phyloP scores from a whole-genome alignment of 768 basidiomycete genomes.

The Russula ochroleuca region DNA sequence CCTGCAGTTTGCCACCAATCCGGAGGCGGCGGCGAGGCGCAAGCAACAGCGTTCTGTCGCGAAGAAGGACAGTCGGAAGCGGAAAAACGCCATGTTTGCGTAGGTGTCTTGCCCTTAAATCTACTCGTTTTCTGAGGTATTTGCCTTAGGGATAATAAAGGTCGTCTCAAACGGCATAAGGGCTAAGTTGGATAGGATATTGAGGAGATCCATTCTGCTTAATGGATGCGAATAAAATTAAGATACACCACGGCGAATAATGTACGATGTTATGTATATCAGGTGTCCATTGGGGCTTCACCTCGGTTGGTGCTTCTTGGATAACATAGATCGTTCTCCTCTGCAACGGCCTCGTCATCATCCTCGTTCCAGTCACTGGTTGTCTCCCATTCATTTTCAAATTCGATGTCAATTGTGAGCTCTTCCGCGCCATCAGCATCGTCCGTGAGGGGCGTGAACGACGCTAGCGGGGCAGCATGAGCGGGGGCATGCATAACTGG shows the following conservation, averaged over 20 bases:
- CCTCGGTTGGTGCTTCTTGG: slow-evolving; percentile 38
- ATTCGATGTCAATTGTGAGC: slow-evolving; percentile 70
- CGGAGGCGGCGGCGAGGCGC: slow-evolving; percentile 69
- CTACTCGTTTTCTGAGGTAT: slow-evolving; percentile 12
- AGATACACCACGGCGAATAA: slow-evolving; percentile 17
- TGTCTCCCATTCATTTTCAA: slow-evolving; percentile 87
- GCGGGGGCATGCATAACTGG: slow-evolving; percentile 53
- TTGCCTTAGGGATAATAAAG: slow-evolving; percentile 44
- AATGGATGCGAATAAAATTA: slow-evolving; percentile 21
- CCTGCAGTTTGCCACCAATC: slow-evolving; percentile 62
- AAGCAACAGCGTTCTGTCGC: slow-evolving; percentile 64
- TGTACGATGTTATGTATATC: slow-evolving; percentile 25
- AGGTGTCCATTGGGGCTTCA: slow-evolving; percentile 43
- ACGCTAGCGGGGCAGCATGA: slow-evolving; percentile 47
- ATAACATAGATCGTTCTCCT: slow-evolving; percentile 71
- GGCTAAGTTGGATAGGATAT: slow-evolving; percentile 30
- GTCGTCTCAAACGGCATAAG: slow-evolving; percentile 45
- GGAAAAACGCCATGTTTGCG: slow-evolving; percentile 61
- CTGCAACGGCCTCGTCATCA: slow-evolving; percentile 68
- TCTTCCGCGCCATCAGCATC: slow-evolving; percentile 53
- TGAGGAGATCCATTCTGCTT: not conserved
- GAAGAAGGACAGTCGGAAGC: slow-evolving; percentile 84
- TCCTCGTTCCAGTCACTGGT: slow-evolving; percentile 91
- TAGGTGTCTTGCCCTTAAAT: slow-evolving; percentile 38
- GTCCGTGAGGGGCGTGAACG: slow-evolving; percentile 56